Evolutionary conservation across 2,329 filamentous ascomycete genomes (phyloP).

Genomic region (Curvularia spicifera): DNA sequence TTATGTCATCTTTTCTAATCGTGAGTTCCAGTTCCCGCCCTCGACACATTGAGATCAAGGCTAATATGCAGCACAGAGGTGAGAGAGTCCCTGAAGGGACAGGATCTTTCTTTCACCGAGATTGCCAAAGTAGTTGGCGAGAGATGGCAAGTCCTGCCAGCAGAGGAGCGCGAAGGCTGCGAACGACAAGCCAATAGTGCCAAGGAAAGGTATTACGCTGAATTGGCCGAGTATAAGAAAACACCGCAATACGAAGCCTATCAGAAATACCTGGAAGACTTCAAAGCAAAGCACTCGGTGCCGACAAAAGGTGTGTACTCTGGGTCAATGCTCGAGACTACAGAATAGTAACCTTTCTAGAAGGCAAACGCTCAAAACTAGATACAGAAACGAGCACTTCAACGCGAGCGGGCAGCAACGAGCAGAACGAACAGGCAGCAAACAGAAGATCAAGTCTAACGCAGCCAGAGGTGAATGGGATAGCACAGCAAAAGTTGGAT

Average conservation of each 20-base stretch:
- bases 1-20: slow-evolving; percentile 86
- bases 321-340: slow-evolving; percentile 2
- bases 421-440: slow-evolving; percentile 35
- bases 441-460: slow-evolving; percentile 39
- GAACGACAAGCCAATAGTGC: slow-evolving; percentile 74
- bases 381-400: slow-evolving; percentile 48
- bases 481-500: slow-evolving; percentile 31
- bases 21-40: slow-evolving; percentile 56
- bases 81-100: slow-evolving; percentile 76
- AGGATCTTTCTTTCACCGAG: slow-evolving; percentile 79
- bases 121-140: slow-evolving; percentile 84
- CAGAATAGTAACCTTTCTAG: slow-evolving; percentile 34
- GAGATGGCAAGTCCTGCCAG: slow-evolving; percentile 75
- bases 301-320: slow-evolving; percentile 44
- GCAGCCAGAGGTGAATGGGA: slow-evolving; percentile 28
- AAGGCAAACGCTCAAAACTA: slow-evolving; percentile 54
- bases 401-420: slow-evolving; percentile 42
- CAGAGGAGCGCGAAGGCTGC: slow-evolving; percentile 72
- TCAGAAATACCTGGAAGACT: slow-evolving; percentile 74
- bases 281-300: slow-evolving; percentile 71
- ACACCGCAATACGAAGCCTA: slow-evolving; percentile 73
- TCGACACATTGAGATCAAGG: background rate
- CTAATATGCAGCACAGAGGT: slow-evolving; percentile 62
- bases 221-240: slow-evolving; percentile 78
- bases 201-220: slow-evolving; percentile 78